Conservation (phyloP, 495 filamentous ascomycete species). For the Penicillium argentinense region DNA sequence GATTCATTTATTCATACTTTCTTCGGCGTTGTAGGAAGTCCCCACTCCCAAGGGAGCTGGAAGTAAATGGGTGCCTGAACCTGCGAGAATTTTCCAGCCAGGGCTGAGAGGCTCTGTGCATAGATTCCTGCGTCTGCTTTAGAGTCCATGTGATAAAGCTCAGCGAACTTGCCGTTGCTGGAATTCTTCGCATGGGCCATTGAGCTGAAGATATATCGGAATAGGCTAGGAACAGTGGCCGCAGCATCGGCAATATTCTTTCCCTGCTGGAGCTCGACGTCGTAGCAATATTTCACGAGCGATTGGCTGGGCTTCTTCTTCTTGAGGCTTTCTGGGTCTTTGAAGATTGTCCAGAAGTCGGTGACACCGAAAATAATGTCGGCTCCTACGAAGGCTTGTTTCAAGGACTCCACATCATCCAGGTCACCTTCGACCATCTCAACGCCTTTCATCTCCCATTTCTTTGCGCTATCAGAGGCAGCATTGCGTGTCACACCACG, state of each 20-base stretch:
- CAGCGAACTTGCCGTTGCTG: neutral
- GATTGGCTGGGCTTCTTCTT: neutral
- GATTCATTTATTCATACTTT: neutral
- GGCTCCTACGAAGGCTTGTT: neutral
- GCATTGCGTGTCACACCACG: conserved; percentile 3
- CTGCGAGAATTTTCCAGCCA: neutral
- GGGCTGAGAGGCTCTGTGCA: neutral
- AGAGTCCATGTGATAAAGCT: conserved; percentile 1
- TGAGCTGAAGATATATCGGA: conserved; percentile 6
- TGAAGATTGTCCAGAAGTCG: conserved; percentile 5
- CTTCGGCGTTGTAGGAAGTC: neutral
- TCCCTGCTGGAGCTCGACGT: conserved; percentile 1
- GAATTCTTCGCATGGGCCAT: neutral
- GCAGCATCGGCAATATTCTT: conserved; percentile 7
- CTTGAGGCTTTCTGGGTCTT: neutral
- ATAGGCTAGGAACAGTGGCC: neutral
- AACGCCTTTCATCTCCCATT: neutral
- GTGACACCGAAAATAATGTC: conserved; percentile 5
- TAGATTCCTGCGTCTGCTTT: conserved; percentile 1
- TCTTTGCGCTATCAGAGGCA: neutral
- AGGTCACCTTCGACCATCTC: conserved; percentile 1
- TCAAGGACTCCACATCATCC: conserved; percentile 1
- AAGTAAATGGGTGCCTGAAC: neutral
- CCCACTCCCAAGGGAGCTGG: conserved; percentile 1
- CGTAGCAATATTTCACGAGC: neutral